Evolutionary conservation across 331 rosid species (phyloP), one percentile per base, ranked within the genome.

Genomic region (Prunus yedoensis): DNA sequence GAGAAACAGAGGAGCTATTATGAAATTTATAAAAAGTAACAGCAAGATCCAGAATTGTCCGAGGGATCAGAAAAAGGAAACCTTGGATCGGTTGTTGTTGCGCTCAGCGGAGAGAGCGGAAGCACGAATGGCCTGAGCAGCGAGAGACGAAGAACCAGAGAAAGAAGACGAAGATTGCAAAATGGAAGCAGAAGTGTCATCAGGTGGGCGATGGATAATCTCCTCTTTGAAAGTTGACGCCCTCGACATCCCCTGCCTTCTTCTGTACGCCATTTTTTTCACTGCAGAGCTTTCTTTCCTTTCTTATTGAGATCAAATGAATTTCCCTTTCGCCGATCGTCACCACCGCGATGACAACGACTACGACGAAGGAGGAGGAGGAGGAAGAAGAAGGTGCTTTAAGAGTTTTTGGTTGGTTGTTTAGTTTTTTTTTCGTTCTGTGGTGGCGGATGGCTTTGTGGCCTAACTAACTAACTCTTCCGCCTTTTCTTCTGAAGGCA

Each of bases 191-290:
- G 46, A 54, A 46, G 66, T 61, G 54, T 83, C 66, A 4, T 83
- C 78, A 3, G 77, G 80, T 0, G 88, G 69, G 25, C 66, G 56
- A 79, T 79, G 93, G 59, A 82, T 12, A 21, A 74, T 69, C 58
- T 95, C 99, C 79, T 95, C 99, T 20, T 88, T 87, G 89, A 92
- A 92, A 18, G 99, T 95, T 18, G 97, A 90, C 46, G 90, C 41
- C 59, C 90, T 91, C 4, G 94, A 65, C 4, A 92, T 30, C 54
- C 89, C 90, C 74, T 95, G 99, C 78, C 91, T 95, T 82, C 99
- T 85, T 66, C 98, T 83, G 45, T 95, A 95, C 11, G 99, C 99
- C 99, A 94, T 94, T 64, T 43, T 9, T 47, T 10, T 14, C 52
- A 38, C 43, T 6, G 43, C 43, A 38, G 43, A 47, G 51, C 51